These are phyloP conservation scores for Globisporangium abappressorium DNA, from an alignment of 352 stramenopile species.

Conservation along the genomic window DNA sequence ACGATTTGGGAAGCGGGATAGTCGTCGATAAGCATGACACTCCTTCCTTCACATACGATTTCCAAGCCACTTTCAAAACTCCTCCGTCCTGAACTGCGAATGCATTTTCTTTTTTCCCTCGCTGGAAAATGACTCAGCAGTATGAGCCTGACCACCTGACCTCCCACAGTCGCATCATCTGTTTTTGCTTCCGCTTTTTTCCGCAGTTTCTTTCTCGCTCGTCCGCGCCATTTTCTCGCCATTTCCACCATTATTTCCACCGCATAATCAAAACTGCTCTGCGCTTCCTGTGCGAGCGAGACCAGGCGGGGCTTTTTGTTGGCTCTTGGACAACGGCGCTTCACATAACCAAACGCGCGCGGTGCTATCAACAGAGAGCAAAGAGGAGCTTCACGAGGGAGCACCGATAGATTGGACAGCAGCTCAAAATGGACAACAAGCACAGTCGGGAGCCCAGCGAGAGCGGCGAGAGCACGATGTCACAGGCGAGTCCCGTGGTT, in stretches of 20 bases:
- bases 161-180: not conserved
- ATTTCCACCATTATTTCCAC: too few relatives aligned
- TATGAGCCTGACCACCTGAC: not conserved
- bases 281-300: not conserved
- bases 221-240: not conserved
- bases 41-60: not conserved
- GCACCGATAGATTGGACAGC: not conserved
- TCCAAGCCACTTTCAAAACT: not conserved
- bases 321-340: not conserved
- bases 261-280: not conserved
- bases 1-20: not conserved
- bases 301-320: not conserved
- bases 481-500: not conserved
- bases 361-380: not conserved
- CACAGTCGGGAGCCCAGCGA: not conserved
- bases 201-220: not conserved
- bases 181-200: not conserved
- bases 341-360: not conserved
- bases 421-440: not conserved
- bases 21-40: not conserved
- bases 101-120: not conserved
- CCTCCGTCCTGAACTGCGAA: not conserved
- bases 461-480: constrained; percentile 1
- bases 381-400: not conserved
- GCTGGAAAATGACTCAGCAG: not conserved